phyloP scores from a whole-genome alignment of 352 stramenopile genomes.

The Halophytophthora polymorphica region DNA sequence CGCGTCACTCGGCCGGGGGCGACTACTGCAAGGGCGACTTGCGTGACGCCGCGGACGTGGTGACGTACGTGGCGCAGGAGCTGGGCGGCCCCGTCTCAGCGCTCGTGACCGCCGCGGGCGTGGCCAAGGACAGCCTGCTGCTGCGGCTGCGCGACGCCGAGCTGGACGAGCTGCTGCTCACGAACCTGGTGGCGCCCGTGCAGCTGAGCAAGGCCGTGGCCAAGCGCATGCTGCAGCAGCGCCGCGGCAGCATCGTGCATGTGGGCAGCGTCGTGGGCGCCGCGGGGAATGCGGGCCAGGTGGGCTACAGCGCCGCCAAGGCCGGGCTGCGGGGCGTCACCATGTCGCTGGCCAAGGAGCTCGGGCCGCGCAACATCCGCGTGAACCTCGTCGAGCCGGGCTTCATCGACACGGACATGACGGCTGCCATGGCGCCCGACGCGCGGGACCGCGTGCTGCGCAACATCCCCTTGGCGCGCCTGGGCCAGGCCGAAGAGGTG shows the following conservation, averaged over 20 bases:
- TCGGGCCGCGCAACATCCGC: conserved; percentile 79
- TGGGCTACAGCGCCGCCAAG: conserved; percentile 84
- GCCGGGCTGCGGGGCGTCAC: conserved; percentile 70
- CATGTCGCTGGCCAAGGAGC: conserved; percentile 79
- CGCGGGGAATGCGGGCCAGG: conserved; percentile 70
- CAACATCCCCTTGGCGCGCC: conserved; percentile 56
- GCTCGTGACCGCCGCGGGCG: conserved; percentile 74
- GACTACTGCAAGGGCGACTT: conserved; percentile 15
- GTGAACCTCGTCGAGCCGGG: conserved; percentile 88
- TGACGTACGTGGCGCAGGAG: conserved; percentile 38
- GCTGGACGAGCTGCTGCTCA: conserved; percentile 66
- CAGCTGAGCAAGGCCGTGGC: conserved; percentile 72
- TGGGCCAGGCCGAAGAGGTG: conserved; percentile 70
- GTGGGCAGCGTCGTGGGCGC: conserved; percentile 83
- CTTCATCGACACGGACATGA: conserved; percentile 86
- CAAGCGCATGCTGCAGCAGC: conserved; percentile 78
- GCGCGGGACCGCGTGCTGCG: conserved; percentile 44
- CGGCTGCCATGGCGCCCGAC: conserved; percentile 44
- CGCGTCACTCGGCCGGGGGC: conserved; percentile 6
- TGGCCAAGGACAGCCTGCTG: conserved; percentile 70
- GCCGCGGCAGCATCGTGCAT: conserved; percentile 69
- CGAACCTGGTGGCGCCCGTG: conserved; percentile 74
- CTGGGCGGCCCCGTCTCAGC: conserved; percentile 39
- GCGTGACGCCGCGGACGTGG: conserved; percentile 28
- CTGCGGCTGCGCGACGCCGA: conserved; percentile 56